Evolutionary conservation across 2,329 filamentous ascomycete genomes (phyloP), one percentile per base, ranked within the genome.

Genomic region (Penicillium sp.): DNA sequence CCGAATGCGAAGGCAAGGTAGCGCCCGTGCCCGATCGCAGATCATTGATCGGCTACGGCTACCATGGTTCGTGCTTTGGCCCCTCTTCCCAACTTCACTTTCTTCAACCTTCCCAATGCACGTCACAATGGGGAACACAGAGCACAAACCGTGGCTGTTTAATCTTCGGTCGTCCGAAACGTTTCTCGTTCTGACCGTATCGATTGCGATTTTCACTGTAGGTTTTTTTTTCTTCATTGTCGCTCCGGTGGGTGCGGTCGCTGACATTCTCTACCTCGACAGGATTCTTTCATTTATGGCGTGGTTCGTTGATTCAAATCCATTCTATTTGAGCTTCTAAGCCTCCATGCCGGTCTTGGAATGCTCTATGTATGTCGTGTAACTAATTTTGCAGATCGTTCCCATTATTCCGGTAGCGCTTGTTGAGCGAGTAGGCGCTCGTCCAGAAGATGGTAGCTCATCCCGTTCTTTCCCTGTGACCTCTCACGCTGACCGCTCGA

Each of bases 331-430:
- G 12, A 31, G 29, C 29, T 31, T 31, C 14, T 5, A 14, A 15
- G 6, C 9, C 29, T 31, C 12, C 14, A 14, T 31, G 14, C 12
- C 29, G 12, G 14, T 14, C 1, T 31, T 31, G 29, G 14, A 31
- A 31, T 31, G 29, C 29, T 31, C 29, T 11, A 6, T 6, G 12
- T 31, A 48, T 35, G 5, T 37, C 22, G 26, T 40, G 37, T 12
- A 6, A 40, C 37, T 40, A 4, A 29, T 11, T 35, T 40, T 49
- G 12, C 25, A 72, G 69, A 82, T 90, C 31, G 82, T 90, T 0
- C 89, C 89, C 0, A 86, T 90, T 40, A 79, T 90, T 6, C 88
- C 88, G 0, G 88, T 87, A 59, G 83, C 86, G 1, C 73, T 90
- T 20, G 60, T 65, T 49, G 63, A 66, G 4, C 63, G 69, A 7